Evolutionary conservation across 495 filamentous ascomycete species (phyloP), one percentile per base, ranked within the genome.

Genomic region (Hypoxylon fragiforme): DNA sequence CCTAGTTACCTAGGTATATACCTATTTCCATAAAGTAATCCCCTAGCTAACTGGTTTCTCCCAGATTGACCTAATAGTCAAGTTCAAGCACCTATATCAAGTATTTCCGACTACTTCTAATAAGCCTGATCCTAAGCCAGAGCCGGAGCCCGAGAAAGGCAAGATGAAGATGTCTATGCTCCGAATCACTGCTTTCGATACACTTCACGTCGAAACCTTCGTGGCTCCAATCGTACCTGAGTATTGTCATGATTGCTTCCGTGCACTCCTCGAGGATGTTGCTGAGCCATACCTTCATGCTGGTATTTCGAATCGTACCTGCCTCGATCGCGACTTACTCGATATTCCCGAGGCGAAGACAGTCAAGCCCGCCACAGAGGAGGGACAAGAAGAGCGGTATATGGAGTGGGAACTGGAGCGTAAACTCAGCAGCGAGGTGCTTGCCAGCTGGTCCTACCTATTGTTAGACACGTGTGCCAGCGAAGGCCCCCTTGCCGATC

Each of bases 61-160:
- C 11, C 31, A 52, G 64, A 36, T 66, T 34, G 38, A 38, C 9
- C 22, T 63, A n/a, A 28, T 62, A 12, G 52, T 60, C 12, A 52
- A 44, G 11, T 44, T 42, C 35, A 46, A 31, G 8, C 47, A 61
- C 35, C 0, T 54, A 6, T 4, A 22, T 9, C 3, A 19, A 9
- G 9, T 21, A 24, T 37, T 28, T 4, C 9, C 24, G 4, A 4
- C 24, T 9, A 4, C 24, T 28, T 4, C 24, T 28, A 28, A 28
- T 28, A 9, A 28, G 31, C 31, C 31, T 35, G n/a, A 12, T 13
- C 6, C n/a, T 35, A 12, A 9, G 12, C 5, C 12, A 3, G n/a
- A 35, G 7, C 26, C 26, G 26, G 26, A 30, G 26, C 26, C n/a
- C n/a, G n/a, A n/a, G n/a, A 30, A 11, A 5, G 5, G 7, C 1